Evolutionary conservation across 345 rosid species (phyloP).

Genomic region (Eutrema yunnanense): DNA sequence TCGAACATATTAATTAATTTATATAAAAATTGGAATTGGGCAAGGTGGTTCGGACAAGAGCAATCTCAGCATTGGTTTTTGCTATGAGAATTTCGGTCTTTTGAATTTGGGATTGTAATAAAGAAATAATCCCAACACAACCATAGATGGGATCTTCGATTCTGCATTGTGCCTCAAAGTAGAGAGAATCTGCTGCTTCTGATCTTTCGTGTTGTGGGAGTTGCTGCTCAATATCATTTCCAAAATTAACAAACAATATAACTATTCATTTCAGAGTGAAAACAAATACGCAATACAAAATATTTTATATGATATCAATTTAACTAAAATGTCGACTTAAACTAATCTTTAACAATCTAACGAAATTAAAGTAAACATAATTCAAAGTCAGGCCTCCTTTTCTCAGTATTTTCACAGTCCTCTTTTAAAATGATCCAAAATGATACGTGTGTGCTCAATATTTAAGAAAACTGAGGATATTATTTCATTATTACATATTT

Average conservation of each 20-base stretch:
- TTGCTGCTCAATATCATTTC: slow-evolving; percentile 4
- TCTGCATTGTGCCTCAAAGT: slow-evolving; percentile 14
- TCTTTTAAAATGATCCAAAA: no score
- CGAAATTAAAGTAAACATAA: background rate
- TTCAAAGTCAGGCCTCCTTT: background rate
- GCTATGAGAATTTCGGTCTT: background rate
- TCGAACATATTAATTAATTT: background rate
- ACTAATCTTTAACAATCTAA: background rate
- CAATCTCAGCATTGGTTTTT: slow-evolving; percentile 8
- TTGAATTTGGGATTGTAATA: slow-evolving; percentile 11
- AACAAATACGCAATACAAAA: background rate
- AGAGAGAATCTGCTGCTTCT: slow-evolving; percentile 10
- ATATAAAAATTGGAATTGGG: background rate
- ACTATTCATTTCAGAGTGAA: background rate
- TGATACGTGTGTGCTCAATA: no score
- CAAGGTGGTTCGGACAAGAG: slow-evolving; percentile 5
- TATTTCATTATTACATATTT: no score
- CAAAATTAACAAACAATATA: background rate
- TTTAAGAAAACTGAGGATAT: no score
- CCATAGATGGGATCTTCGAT: slow-evolving; percentile 12
- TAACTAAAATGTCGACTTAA: background rate
- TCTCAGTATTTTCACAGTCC: no score
- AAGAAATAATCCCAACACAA: slow-evolving; percentile 2
- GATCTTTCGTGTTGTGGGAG: background rate
- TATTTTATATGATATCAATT: background rate